These are phyloP conservation scores for Coemansia sp. DNA, from an alignment of 192 early-diverging fungal genomes.

Conservation along the genomic window DNA sequence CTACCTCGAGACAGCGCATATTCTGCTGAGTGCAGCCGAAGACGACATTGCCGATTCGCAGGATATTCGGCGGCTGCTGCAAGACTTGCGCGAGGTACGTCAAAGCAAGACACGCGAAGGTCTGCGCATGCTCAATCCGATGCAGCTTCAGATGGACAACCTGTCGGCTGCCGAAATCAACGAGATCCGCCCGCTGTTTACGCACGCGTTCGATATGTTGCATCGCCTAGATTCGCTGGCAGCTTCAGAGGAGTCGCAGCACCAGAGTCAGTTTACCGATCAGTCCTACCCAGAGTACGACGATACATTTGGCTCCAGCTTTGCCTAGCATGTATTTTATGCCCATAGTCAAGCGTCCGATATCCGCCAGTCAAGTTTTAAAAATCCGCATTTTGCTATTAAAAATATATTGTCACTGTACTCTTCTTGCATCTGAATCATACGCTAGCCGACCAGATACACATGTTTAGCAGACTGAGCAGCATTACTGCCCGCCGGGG, in stretches of 20 bases:
- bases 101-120: conserved; percentile 77
- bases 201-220: conserved; percentile 69
- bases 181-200: conserved; percentile 90
- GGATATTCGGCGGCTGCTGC: conserved; percentile 69
- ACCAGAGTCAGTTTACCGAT: conserved; percentile 33
- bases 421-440: not conserved
- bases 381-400: too few relatives aligned
- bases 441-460: not conserved
- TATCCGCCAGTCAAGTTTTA: not conserved
- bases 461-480: conserved; percentile 3
- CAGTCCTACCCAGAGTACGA: conserved; percentile 20
- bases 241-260: conserved; percentile 11
- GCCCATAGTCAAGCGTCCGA: not conserved
- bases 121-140: conserved; percentile 63
- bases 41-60: conserved; percentile 83
- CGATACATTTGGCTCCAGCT: conserved; percentile 18
- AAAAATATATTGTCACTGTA: too few relatives aligned
- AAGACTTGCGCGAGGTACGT: conserved; percentile 80
- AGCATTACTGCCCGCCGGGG: conserved; percentile 9
- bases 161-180: conserved; percentile 86
- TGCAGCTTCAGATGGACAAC: conserved; percentile 81
- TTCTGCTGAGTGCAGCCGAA: conserved; percentile 73
- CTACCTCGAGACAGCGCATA: conserved; percentile 80
- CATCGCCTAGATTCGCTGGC: conserved; percentile 38
- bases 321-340: not conserved